These are phyloP conservation scores for Aegilops bicornis DNA, from an alignment of 176 grass and related monocot genomes.

Conservation along the genomic window DNA sequence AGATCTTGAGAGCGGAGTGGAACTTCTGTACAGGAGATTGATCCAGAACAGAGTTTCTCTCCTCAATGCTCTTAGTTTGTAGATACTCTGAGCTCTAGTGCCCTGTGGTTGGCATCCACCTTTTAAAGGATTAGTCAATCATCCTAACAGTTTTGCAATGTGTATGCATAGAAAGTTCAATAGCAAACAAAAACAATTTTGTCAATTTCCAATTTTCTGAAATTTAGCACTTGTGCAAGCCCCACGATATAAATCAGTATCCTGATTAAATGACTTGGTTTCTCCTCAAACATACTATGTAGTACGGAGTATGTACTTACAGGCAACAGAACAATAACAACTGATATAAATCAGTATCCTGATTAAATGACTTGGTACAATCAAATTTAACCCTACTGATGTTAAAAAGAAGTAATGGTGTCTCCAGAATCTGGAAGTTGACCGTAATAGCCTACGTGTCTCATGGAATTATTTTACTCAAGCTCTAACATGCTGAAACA, in stretches of 20 bases:
- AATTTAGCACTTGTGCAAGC: not conserved
- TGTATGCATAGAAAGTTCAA: slow-evolving; percentile 15
- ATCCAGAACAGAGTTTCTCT: slow-evolving; percentile 54
- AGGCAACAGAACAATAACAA: not conserved
- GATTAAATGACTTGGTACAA: too few relatives aligned
- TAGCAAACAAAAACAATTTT: not conserved
- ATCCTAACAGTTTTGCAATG: slow-evolving; percentile 15
- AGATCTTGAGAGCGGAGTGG: slow-evolving; percentile 30
- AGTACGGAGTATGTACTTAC: not conserved
- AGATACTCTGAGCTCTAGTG: slow-evolving; percentile 1
- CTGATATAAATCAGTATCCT: too few relatives aligned
- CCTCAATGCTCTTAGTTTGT: slow-evolving; percentile 46
- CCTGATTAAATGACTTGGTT: not conserved
- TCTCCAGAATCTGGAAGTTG: too few relatives aligned
- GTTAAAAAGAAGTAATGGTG: too few relatives aligned
- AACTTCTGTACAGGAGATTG: slow-evolving; percentile 38
- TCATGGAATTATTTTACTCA: too few relatives aligned
- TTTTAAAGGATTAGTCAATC: slow-evolving; percentile 38
- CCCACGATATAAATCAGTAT: not conserved
- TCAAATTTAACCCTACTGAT: too few relatives aligned
- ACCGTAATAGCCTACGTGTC: too few relatives aligned
- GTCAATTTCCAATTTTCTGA: not conserved
- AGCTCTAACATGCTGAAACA: not conserved
- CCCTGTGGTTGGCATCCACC: slow-evolving; percentile 28
- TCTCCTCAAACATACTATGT: not conserved